These are phyloP conservation scores for Leptodontidium sp. DNA, from an alignment of 2,329 filamentous ascomycete genomes.

Conservation along the genomic window DNA sequence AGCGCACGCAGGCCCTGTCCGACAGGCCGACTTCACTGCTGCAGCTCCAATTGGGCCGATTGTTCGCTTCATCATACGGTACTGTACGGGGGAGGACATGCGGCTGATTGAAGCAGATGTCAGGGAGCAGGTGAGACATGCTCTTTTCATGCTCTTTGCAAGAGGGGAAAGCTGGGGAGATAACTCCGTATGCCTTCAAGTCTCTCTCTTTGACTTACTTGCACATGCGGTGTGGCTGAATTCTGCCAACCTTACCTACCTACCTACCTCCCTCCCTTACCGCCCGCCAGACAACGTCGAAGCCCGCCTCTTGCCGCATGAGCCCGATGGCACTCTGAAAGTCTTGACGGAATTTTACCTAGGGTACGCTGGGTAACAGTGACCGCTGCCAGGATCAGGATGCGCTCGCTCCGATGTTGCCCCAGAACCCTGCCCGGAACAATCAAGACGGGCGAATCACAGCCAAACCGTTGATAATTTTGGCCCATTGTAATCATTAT, in stretches of 20 bases:
- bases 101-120: slow-evolving; percentile 9
- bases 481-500: slow-evolving; percentile 9
- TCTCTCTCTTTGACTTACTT: neutral
- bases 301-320: slow-evolving; percentile 6
- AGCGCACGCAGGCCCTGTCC: slow-evolving; percentile 5
- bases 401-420: slow-evolving; percentile 28
- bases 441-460: slow-evolving; percentile 10
- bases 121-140: slow-evolving; percentile 7
- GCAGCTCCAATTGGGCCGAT: slow-evolving; percentile 16
- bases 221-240: slow-evolving; percentile 11
- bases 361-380: neutral
- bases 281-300: slow-evolving; percentile 1
- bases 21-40: neutral
- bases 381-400: slow-evolving; percentile 1
- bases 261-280: neutral
- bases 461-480: slow-evolving; percentile 24
- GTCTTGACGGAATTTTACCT: neutral
- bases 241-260: neutral
- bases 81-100: neutral
- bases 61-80: neutral
- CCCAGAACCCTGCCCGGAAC: neutral
- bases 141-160: neutral
- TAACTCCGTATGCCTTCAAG: neutral
- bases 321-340: neutral
- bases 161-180: neutral